Conservation (phyloP, 2,329 filamentous ascomycete genomes). For the Epichloe hybrida region DNA sequence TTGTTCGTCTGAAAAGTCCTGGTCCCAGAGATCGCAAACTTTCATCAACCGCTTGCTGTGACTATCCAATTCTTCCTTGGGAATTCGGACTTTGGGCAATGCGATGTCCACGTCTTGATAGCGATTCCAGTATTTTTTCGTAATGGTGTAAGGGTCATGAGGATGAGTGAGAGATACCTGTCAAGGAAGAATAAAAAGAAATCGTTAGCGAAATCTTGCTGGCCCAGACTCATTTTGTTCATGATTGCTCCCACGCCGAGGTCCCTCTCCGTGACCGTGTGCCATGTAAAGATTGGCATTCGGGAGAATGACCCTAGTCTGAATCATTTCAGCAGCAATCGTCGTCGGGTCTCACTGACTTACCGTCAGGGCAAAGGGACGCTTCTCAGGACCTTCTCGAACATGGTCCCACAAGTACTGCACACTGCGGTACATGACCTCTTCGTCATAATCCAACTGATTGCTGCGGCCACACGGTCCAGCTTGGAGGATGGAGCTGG, state of each 20-base stretch:
- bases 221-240: not conserved
- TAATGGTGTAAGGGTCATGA: constrained; percentile 90
- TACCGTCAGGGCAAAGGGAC: constrained; percentile 74
- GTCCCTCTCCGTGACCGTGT: not conserved
- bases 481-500: constrained; percentile 82
- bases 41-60: constrained; percentile 80
- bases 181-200: not conserved
- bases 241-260: not conserved
- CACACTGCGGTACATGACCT: constrained; percentile 82
- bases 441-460: constrained; percentile 90
- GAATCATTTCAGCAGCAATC: not conserved
- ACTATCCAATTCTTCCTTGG: constrained; percentile 64
- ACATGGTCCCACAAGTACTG: constrained; percentile 89
- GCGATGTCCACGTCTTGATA: constrained; percentile 84
- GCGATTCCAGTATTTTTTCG: constrained; percentile 78
- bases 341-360: constrained; percentile 2
- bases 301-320: not conserved
- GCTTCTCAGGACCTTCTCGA: constrained; percentile 56
- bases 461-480: constrained; percentile 83
- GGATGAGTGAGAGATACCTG: constrained; percentile 81
- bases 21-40: constrained; percentile 75
- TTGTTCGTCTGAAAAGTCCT: constrained; percentile 72
- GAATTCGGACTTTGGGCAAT: constrained; percentile 63
- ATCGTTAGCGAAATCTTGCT: not conserved
- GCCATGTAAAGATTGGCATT: not conserved